Evolutionary conservation across 208 protist species (phyloP), one percentile per base, ranked within the genome.

Genomic region (Leishmania tropica): DNA sequence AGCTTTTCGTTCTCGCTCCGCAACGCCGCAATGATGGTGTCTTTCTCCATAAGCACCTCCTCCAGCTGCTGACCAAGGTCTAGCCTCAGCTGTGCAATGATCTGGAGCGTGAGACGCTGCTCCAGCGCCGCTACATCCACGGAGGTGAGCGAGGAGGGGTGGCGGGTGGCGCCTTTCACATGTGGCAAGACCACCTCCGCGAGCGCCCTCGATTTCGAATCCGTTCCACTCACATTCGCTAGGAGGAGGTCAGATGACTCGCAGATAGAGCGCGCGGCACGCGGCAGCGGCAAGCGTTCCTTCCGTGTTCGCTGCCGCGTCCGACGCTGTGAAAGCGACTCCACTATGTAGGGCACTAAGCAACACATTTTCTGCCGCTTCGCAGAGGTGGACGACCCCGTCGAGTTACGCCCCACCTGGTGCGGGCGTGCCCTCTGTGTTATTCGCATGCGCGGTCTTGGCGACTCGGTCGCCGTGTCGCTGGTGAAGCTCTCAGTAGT

Each of bases 1-100:
- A 96, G 80, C 67, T 76, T 31, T 6, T 56, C 79, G 48, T 94
- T 96, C 76, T 95, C 92, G 17, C 75, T 37, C 24, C 80, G 78
- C 60, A 95, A 89, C 56, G 72, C 73, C 5, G 74, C 80, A 51
- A 95, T 90, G 35, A 84, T 58, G 1, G 68, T 48, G 40, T 94
- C 89, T 37, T 88, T 91, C 75, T 89, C 81, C 19, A 83, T 68
- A 35, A 94, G 76, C 4, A 86, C 82, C n/a, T 91, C 65, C 80
- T 86, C 80, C 31, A 94, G 81, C 47, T 89, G 79, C 11, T 65
- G 31, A 8, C 80, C 79, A 35, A 95, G 67, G 65, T 91, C 88
- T 19, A 74, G 53, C 71, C 84, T 80, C 51, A 93, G 79, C 76
- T 95, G 87, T 24, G 53, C n/a, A 78, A 92, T 88, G 47, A 94